Evolutionary conservation across 257 asterid genomes (phyloP), one percentile per base, ranked within the genome.

Genomic region (Thymus quinquecostatus): DNA sequence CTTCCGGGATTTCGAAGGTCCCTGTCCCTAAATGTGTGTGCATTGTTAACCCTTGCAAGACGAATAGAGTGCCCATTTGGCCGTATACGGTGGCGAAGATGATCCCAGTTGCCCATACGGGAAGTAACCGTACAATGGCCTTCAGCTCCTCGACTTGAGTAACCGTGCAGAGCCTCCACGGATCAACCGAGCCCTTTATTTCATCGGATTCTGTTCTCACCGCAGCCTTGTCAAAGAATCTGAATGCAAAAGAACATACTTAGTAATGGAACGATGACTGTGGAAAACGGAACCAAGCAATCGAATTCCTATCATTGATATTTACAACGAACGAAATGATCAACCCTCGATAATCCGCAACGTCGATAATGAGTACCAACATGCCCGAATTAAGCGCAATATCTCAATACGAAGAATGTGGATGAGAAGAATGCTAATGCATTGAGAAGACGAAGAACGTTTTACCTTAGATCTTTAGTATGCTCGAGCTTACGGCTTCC

Each of bases 71-170:
- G 67, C 89, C 29, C 89, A 90, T 90, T 79, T 87, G 96, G 21
- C 87, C 75, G 56, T 85, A 85, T 12, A 84, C 96, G 0, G 88
- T 78, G 80, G 87, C 69, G 36, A 87, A 85, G 34, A 89, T 77
- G 74, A 89, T 89, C 2, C 92, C 89, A 0, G 96, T 89, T 5
- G 91, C 90, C 96, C 92, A 87, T 2, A 89, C 28, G 0, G 96
- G 94, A 45, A 89, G 90, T 66, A 89, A 32, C 0, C 94, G 74
- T 53, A 89, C 66, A 40, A 89, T 84, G 68, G 92, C 85, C 75
- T 89, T 89, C 13, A 89, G 87, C 75, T 89, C 96, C 80, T 89
- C 94, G 9, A 89, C 92, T 79, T 89, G 94, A 1, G 94, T 87
- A 69, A 89, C 90, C 0, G 94, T 84, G 83, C 96, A 89, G 0